phyloP scores from a whole-genome alignment of 257 asterid genomes.

The Solanum chilense region DNA sequence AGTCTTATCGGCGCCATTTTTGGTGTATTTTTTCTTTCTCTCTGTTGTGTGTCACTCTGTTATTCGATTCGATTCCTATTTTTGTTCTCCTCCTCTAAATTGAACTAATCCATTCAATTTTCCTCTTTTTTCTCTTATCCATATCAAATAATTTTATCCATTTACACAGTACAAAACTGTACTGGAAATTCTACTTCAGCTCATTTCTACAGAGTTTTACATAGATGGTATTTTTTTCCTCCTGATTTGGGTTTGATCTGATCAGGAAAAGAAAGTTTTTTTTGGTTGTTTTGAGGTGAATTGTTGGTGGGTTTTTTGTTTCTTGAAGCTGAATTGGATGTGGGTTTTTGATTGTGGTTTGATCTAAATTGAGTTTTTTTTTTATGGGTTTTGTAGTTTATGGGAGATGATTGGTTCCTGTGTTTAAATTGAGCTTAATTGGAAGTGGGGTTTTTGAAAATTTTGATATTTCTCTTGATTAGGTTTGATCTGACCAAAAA shows the following conservation, averaged over 20 bases:
- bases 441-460: not conserved
- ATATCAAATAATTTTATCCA: not conserved
- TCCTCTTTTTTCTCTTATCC: slow-evolving; percentile 1
- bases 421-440: not conserved
- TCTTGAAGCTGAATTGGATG: not conserved
- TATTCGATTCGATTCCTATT: not conserved
- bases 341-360: not conserved
- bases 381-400: not conserved
- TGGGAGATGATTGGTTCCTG: not conserved
- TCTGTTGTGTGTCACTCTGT: not conserved
- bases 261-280: not conserved
- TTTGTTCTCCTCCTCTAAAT: slow-evolving; percentile 5
- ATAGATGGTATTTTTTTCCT: not conserved
- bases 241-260: not conserved
- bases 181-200: not conserved
- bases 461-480: not conserved
- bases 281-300: not conserved
- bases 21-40: slow-evolving; percentile 17
- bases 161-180: slow-evolving; percentile 1
- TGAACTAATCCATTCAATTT: not conserved
- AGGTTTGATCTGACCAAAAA: not conserved
- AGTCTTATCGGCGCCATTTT: slow-evolving; percentile 18
- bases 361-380: not conserved
- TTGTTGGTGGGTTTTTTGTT: not conserved
- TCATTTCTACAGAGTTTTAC: not conserved